Conservation (phyloP, 2,329 filamentous ascomycete species). For the Cladobotryum mycophilum region DNA sequence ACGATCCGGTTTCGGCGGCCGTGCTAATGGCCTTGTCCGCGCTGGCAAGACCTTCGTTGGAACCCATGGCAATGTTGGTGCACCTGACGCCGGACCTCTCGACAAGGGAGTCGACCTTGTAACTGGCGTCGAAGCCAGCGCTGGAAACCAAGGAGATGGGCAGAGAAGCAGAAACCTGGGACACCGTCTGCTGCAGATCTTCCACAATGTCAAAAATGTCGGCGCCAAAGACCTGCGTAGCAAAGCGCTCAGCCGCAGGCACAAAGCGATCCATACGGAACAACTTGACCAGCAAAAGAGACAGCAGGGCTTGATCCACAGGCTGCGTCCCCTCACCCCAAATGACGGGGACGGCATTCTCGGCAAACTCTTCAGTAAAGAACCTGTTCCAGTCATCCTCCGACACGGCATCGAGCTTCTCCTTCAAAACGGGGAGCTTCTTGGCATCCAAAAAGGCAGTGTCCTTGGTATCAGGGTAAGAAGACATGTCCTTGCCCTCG, state of each 20-base stretch:
- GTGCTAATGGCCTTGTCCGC: slow-evolving; percentile 94
- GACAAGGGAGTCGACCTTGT: slow-evolving; percentile 95
- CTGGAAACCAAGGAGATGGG: slow-evolving; percentile 91
- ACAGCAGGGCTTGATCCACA: slow-evolving; percentile 70
- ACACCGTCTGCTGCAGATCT: slow-evolving; percentile 78
- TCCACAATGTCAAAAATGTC: slow-evolving; percentile 77
- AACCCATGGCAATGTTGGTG: slow-evolving; percentile 98
- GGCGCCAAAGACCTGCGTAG: slow-evolving; percentile 75
- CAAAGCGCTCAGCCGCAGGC: slow-evolving; percentile 86
- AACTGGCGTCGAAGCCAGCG: slow-evolving; percentile 95
- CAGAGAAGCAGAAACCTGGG: slow-evolving; percentile 74
- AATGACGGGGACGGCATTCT: slow-evolving; percentile 71
- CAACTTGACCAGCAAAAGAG: slow-evolving; percentile 86
- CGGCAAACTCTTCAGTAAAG: slow-evolving; percentile 77
- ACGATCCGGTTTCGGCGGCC: slow-evolving; percentile 84
- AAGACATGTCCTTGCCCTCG: slow-evolving; percentile 72
- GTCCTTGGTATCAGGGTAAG: slow-evolving; percentile 55
- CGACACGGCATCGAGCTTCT: slow-evolving; percentile 57
- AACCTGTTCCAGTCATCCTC: slow-evolving; percentile 71
- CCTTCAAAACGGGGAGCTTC: slow-evolving; percentile 67
- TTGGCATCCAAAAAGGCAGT: slow-evolving; percentile 63
- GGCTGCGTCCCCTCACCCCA: slow-evolving; percentile 59
- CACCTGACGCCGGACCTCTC: slow-evolving; percentile 76
- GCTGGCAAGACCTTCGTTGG: slow-evolving; percentile 84
- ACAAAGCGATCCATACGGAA: slow-evolving; percentile 95